Percentiles rank a stretch among this genome's conserved stretches.
Conservation (phyloP, 768 basidiomycete genomes). For the Leccinellum albellum region DNA sequence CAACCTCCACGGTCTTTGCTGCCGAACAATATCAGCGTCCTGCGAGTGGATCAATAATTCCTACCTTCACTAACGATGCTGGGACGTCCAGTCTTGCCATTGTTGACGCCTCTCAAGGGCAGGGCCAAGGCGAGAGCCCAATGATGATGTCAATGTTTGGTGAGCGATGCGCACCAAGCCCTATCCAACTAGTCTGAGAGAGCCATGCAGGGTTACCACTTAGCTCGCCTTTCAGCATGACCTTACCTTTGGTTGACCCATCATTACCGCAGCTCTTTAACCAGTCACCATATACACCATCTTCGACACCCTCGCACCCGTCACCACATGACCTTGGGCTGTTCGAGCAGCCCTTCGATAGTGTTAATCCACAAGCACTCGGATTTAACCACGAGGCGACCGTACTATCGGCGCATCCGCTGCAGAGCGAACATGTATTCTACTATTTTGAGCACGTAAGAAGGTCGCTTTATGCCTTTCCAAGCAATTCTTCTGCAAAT, state of each 20-base stretch:
- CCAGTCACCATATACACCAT: slow-evolving; percentile 34
- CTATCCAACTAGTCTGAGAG: slow-evolving; percentile 11
- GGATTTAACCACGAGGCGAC: slow-evolving; percentile 21
- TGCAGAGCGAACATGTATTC: slow-evolving; percentile 57
- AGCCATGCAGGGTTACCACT: slow-evolving; percentile 20
- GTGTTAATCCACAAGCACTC: slow-evolving; percentile 29
- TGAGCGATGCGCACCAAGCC: slow-evolving; percentile 5
- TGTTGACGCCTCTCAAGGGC: slow-evolving; percentile 15
- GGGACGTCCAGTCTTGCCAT: slow-evolving; percentile 20
- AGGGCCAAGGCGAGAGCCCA: slow-evolving; percentile 23
- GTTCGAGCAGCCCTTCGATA: slow-evolving; percentile 35
- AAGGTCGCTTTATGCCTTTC: slow-evolving; percentile 62
- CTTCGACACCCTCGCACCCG: slow-evolving; percentile 31
- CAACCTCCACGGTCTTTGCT: slow-evolving; percentile 34
- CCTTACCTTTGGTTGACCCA: slow-evolving; percentile 27
- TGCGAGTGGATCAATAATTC: slow-evolving; percentile 17
- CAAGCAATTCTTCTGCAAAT: slow-evolving; percentile 57
- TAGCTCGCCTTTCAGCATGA: slow-evolving; percentile 31
- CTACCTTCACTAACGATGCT: slow-evolving; percentile 21
- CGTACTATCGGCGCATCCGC: slow-evolving; percentile 36
- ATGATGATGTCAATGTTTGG: slow-evolving; percentile 29
- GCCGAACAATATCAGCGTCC: slow-evolving; percentile 26
- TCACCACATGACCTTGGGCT: slow-evolving; percentile 32
- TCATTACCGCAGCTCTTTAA: slow-evolving; percentile 25
- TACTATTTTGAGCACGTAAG: slow-evolving; percentile 77